Percentiles rank a stretch among this genome's conserved stretches.
These are phyloP conservation scores for Curvularia verruculosa DNA, from an alignment of 2,329 filamentous ascomycete genomes.

Conservation along the genomic window DNA sequence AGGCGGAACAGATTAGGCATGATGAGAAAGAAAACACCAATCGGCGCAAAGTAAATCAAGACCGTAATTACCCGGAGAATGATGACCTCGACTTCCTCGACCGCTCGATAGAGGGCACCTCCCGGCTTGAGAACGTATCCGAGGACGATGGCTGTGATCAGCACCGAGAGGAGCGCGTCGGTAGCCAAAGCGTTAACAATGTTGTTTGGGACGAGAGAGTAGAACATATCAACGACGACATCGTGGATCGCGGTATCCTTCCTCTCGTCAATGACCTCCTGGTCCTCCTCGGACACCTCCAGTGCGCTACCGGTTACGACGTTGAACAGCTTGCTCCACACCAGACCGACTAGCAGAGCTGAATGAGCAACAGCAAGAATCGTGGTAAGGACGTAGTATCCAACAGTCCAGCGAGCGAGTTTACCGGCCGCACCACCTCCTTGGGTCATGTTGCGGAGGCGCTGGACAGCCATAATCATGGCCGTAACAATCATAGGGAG, in stretches of 20 bases:
- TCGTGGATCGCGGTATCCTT: slow-evolving; percentile 48
- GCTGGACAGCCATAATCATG: slow-evolving; percentile 59
- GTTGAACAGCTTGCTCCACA: slow-evolving; percentile 57
- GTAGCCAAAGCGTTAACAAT: slow-evolving; percentile 56
- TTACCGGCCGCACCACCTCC: slow-evolving; percentile 48
- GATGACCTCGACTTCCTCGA: slow-evolving; percentile 57
- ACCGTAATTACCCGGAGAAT: slow-evolving; percentile 56
- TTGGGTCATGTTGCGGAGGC: slow-evolving; percentile 55
- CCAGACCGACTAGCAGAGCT: slow-evolving; percentile 55
- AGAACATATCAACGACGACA: slow-evolving; percentile 57
- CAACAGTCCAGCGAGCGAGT: slow-evolving; percentile 58
- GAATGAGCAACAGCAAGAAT: slow-evolving; percentile 57
- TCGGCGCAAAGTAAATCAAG: slow-evolving; percentile 58
- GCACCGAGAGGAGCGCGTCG: slow-evolving; percentile 55
- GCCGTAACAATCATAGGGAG: slow-evolving; percentile 60
- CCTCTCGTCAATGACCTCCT: slow-evolving; percentile 46
- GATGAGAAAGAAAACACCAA: slow-evolving; percentile 62
- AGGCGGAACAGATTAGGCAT: slow-evolving; percentile 59
- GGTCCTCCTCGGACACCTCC: slow-evolving; percentile 37
- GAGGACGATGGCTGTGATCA: slow-evolving; percentile 56
- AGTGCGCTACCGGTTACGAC: slow-evolving; percentile 46
- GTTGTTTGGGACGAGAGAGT: slow-evolving; percentile 59
- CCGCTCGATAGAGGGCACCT: slow-evolving; percentile 52
- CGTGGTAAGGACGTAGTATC: slow-evolving; percentile 59
- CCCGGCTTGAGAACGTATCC: slow-evolving; percentile 55